Conservation (phyloP, 768 basidiomycete genomes). For the Podaxis sp. region DNA sequence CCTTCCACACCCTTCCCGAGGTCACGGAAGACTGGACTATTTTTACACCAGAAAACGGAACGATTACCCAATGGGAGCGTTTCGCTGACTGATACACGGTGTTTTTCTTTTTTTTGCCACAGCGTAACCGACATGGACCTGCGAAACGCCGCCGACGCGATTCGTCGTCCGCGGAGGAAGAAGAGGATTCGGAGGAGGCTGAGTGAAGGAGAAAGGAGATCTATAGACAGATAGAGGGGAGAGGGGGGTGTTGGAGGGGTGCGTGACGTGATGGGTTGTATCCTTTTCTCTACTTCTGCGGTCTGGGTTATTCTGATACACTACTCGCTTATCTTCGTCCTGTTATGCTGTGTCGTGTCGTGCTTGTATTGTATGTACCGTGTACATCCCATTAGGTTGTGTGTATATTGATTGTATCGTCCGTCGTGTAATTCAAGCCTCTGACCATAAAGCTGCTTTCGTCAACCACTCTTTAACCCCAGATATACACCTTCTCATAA, state of each 20-base stretch:
- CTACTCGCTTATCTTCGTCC: not conserved
- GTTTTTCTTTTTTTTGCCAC: not conserved
- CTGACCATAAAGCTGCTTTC: too few species aligned
- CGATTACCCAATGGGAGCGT: not conserved
- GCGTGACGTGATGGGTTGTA: not conserved
- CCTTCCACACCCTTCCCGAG: not conserved
- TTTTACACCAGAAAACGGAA: not conserved
- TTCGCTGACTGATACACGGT: conserved; percentile 12
- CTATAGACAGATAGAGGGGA: not conserved
- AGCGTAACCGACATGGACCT: conserved; percentile 83
- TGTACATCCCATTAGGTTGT: not conserved
- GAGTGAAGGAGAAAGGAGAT: conserved; percentile 8
- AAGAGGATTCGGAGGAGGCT: conserved; percentile 58
- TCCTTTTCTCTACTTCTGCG: not conserved
- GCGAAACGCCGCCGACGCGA: conserved; percentile 63
- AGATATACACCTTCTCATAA: conserved; percentile 12
- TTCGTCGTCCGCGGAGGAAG: conserved; percentile 64
- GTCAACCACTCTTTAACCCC: conserved; percentile 4
- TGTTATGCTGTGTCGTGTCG: not conserved
- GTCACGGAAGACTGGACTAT: not conserved
- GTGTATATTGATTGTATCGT: conserved; percentile 4
- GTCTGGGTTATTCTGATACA: not conserved
- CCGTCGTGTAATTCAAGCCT: not conserved
- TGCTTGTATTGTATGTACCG: not conserved
- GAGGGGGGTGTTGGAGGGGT: not conserved